These are phyloP conservation scores for Lagenidium giganteum DNA, from an alignment of 352 stramenopile species.

Conservation along the genomic window DNA sequence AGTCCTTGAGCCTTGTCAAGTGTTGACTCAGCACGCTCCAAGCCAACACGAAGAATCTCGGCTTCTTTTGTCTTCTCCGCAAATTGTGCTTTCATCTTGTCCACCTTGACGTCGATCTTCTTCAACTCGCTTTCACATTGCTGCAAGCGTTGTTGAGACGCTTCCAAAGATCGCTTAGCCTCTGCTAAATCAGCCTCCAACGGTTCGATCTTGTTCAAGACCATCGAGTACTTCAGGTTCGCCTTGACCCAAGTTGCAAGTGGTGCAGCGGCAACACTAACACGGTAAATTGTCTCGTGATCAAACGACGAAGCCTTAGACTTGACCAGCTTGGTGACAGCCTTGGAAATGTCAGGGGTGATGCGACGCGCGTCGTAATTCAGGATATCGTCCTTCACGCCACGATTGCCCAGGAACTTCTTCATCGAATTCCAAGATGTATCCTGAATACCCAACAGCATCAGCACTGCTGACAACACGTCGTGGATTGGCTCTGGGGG, in stretches of 20 bases:
- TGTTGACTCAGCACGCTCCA: constrained; percentile 86
- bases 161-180: constrained; percentile 83
- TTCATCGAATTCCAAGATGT: constrained; percentile 97
- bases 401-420: constrained; percentile 93
- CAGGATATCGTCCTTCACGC: constrained; percentile 96
- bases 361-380: constrained; percentile 94
- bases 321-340: constrained; percentile 92
- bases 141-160: constrained; percentile 81
- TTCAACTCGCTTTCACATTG: constrained; percentile 90
- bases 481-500: constrained; percentile 93
- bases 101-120: constrained; percentile 87
- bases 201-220: constrained; percentile 95
- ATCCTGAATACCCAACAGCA: constrained; percentile 94
- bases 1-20: constrained; percentile 91
- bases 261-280: constrained; percentile 91
- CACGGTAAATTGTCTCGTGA: constrained; percentile 91
- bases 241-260: constrained; percentile 95
- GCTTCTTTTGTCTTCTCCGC: constrained; percentile 90
- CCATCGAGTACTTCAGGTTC: constrained; percentile 93
- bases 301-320: constrained; percentile 93
- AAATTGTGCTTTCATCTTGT: constrained; percentile 91
- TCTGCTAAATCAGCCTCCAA: constrained; percentile 89
- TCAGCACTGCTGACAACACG: constrained; percentile 92
- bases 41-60: constrained; percentile 82
- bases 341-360: constrained; percentile 84